Conservation (phyloP, 1,284 basidiomycete species). For the Rhodotorula sp. region DNA sequence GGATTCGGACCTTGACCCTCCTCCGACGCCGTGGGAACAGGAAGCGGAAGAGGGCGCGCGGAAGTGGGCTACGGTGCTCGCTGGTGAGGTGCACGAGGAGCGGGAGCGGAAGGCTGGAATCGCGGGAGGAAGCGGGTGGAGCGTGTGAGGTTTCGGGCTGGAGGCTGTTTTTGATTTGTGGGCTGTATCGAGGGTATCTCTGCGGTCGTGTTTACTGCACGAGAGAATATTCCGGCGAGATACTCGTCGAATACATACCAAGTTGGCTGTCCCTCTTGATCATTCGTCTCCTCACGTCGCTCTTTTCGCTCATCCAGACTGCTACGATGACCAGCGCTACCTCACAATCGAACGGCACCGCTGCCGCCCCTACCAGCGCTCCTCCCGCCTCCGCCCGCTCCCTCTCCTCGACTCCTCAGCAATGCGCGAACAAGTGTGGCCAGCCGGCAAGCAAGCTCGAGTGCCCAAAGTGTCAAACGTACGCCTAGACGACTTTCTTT, state of each 20-base stretch:
- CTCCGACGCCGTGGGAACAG: conserved; percentile 15
- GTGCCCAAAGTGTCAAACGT: conserved; percentile 30
- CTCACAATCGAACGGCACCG: no score
- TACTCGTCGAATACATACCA: no score
- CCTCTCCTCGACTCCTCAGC: background rate
- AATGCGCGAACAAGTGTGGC: conserved; percentile 30
- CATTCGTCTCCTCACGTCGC: background rate
- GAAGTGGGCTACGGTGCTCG: conserved; percentile 12
- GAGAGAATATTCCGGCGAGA: no score
- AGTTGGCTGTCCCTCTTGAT: no score
- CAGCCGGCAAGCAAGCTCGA: conserved; percentile 16
- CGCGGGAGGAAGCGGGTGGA: background rate
- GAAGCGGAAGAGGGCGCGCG: conserved; percentile 26
- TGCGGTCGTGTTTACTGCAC: no score
- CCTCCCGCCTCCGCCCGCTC: no score
- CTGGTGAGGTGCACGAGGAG: background rate
- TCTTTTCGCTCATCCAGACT: background rate
- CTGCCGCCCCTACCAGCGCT: background rate
- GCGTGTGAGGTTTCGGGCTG: background rate
- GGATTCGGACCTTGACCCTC: background rate
- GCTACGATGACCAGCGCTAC: background rate
- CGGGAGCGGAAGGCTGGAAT: background rate
- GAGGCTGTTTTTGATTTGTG: background rate
- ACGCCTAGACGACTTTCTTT: background rate
- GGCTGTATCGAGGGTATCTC: no score